Base-by-base conservation (phyloP, 352 stramenopile species). In the Globisporangium cederbergense region DNA sequence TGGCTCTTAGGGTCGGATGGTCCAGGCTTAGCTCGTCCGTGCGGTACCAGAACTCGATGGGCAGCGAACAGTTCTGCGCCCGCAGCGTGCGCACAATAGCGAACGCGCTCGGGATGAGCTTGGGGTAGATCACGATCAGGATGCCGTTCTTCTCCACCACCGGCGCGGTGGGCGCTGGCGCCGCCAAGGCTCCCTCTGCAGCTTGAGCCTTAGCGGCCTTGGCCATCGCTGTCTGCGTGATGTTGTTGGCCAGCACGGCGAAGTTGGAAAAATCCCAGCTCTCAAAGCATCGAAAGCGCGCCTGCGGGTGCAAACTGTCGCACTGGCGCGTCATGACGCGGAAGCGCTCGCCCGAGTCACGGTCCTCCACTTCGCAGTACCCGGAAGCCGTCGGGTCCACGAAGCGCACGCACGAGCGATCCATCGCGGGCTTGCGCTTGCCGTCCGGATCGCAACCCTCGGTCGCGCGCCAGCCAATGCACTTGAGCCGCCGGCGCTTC, bases 91-190 rank as follows among this genome's bases (percentile, higher is more conserved):
- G 78, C 51, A 91, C 72, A 25, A 72, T 83, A 13, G 79, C 83
- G 54, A 84, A 91, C 10, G 71, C 80, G 47, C 79, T 90, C 4
- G 79, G 77, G 58, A 93, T 54, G 16, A 90, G 64, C 67, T 88
- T 86, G 16, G 80, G 78, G 53, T 91, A 90, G 20, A 90, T 74
- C 10, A 89, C 75, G 60, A 91, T 80, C 40, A 88, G 67, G 43
- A 91, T 88, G 16, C 82, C 84, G n/a, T 81, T 73, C 25, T 9
- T 58, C 32, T 46, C 52, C 2, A 8, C 4, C 20, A 16, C n/a
- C 4, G 32, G 3, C 6, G 50, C 16, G 50, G n/a, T 42, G 18
- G 22, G 18, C 2, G n/a, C 22, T 55, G 22, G 32, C 14, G 25
- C n/a, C 10, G 28, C 25, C 32, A 30, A 8, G 2, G 11, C 5